A percentile compares a stretch with the other conserved stretches of the same genome.
Evolutionary conservation across 2,329 filamentous ascomycete species (phyloP).

Genomic region (Capronia americana): DNA sequence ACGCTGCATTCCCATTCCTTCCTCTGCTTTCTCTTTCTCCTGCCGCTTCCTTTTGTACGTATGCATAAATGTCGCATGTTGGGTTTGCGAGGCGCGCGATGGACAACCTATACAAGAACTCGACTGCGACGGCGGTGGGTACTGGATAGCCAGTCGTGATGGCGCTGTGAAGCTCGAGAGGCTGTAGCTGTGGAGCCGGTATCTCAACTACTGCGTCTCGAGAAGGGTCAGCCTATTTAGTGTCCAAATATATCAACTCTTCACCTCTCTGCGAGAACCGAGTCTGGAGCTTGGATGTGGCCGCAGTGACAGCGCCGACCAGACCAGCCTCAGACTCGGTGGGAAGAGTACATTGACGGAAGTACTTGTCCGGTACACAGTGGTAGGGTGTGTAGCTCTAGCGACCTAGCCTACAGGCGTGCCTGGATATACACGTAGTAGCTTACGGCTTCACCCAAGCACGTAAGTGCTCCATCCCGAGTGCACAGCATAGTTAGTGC

Average conservation of each 20-base stretch:
- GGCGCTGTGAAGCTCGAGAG: not conserved
- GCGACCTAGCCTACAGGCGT: constrained; percentile 14
- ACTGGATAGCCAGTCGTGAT: not conserved
- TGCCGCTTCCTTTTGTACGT: not conserved
- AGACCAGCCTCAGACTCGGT: not conserved
- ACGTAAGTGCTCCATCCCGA: not conserved
- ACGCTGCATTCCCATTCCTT: not conserved
- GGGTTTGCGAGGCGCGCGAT: not conserved
- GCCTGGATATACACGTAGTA: constrained; percentile 21
- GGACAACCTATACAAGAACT: not conserved
- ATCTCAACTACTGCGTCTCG: not conserved
- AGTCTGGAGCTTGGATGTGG: not conserved
- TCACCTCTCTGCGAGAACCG: not conserved
- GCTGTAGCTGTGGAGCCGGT: not conserved
- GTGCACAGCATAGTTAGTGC: constrained; percentile 1
- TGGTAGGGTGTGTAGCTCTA: not conserved
- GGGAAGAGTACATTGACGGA: not conserved
- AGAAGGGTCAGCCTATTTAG: not conserved
- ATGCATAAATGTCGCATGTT: constrained; percentile 5
- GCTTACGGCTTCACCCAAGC: constrained; percentile 1
- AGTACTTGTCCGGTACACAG: not conserved
- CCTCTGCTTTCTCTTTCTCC: not conserved
- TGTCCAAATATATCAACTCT: not conserved
- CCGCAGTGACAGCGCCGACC: not conserved
- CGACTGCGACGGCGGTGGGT: not conserved